Percentiles rank a stretch among this genome's conserved stretches.
These are phyloP conservation scores for Mrakia blollopis DNA, from an alignment of 768 basidiomycete species.

Conservation along the genomic window DNA sequence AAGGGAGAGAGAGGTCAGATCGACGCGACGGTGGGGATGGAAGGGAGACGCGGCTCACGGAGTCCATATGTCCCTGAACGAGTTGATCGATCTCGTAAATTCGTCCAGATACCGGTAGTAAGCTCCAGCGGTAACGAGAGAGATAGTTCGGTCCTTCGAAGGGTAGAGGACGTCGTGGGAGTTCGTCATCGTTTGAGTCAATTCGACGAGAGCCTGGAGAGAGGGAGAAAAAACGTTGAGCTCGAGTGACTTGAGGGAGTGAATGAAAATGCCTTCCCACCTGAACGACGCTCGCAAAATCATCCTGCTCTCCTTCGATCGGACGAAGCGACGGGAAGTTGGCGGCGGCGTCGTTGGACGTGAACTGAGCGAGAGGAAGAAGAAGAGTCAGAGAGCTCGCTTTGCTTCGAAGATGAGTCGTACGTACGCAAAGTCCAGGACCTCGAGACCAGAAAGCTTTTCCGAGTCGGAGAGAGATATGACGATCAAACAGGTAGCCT, in stretches of 20 bases:
- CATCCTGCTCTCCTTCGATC: constrained; percentile 33
- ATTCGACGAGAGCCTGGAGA: constrained; percentile 31
- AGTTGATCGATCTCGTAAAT: constrained; percentile 29
- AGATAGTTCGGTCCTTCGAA: constrained; percentile 33
- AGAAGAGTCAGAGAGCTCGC: background rate
- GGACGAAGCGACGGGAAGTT: constrained; percentile 36
- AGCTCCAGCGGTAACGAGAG: constrained; percentile 32
- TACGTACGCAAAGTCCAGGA: constrained; percentile 32
- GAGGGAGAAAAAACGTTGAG: background rate
- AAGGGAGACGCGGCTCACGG: background rate
- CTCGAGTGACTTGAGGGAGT: background rate
- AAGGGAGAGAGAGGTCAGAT: background rate
- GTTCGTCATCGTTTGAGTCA: constrained; percentile 35
- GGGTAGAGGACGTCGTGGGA: constrained; percentile 35
- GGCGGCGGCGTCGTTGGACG: constrained; percentile 17
- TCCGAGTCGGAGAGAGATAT: constrained; percentile 35
- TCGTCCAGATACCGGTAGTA: constrained; percentile 35
- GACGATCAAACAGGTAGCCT: constrained; percentile 33
- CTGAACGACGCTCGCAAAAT: constrained; percentile 34
- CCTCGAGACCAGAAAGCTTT: constrained; percentile 37
- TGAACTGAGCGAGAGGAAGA: background rate
- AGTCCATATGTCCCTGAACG: constrained; percentile 23
- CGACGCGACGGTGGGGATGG: background rate
- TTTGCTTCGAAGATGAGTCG: background rate
- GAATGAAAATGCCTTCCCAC: background rate